These are phyloP conservation scores for Penicillium desertorum DNA, from an alignment of 495 filamentous ascomycete genomes.

Conservation along the genomic window DNA sequence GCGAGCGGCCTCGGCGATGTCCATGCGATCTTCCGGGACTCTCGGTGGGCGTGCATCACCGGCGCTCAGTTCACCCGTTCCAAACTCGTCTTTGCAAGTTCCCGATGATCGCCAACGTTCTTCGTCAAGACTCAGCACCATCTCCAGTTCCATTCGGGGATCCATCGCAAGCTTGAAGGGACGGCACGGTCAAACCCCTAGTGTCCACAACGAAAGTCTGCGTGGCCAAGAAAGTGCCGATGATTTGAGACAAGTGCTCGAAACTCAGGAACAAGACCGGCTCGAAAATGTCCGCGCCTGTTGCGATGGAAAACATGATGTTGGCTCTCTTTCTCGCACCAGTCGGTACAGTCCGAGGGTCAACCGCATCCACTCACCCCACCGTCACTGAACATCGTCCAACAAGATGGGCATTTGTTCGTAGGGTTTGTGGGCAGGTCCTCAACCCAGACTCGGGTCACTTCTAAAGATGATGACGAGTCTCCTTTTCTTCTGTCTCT, in stretches of 20 bases:
- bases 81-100: conserved; percentile 43
- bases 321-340: conserved; percentile 49
- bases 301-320: conserved; percentile 81
- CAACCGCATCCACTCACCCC: conserved; percentile 44
- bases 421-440: conserved; percentile 33
- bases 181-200: conserved; percentile 41
- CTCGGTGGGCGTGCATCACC: conserved; percentile 45
- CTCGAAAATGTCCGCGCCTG: conserved; percentile 96
- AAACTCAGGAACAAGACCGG: conserved; percentile 70
- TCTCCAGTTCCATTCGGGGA: conserved; percentile 47
- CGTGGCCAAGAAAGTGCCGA: conserved; percentile 71
- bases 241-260: conserved; percentile 72
- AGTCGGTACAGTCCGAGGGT: conserved; percentile 46
- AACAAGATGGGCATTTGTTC: conserved; percentile 20
- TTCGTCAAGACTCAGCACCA: conserved; percentile 44
- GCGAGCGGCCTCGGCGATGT: conserved; percentile 47
- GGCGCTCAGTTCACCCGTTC: conserved; percentile 43
- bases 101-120: conserved; percentile 41
- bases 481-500: conserved; percentile 32
- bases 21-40: conserved; percentile 44
- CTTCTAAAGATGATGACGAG: conserved; percentile 33
- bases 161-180: conserved; percentile 44
- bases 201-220: conserved; percentile 68
- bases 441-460: conserved; percentile 29
- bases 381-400: conserved; percentile 23